phyloP scores from a whole-genome alignment of 2,329 filamentous ascomycete species.

The Ilyonectria mors-panacis region DNA sequence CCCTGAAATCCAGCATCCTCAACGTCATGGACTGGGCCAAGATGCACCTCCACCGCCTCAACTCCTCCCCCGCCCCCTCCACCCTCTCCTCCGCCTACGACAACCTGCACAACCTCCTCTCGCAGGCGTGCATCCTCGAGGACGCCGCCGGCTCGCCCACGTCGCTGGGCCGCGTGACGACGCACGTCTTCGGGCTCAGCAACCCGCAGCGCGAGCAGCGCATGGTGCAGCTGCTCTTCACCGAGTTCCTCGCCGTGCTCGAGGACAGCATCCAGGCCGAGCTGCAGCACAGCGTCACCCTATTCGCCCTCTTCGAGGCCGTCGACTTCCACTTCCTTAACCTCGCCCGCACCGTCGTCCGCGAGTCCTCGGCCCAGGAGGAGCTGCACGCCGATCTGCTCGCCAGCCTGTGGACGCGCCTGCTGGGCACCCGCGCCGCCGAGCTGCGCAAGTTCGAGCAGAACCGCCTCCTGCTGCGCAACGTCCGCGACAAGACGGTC shows the following conservation, averaged over 20 bases:
- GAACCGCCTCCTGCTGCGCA: conserved; percentile 84
- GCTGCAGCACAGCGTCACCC: conserved; percentile 81
- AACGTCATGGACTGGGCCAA: conserved; percentile 97
- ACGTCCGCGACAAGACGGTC: conserved; percentile 86
- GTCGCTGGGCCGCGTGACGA: conserved; percentile 77
- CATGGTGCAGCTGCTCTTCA: conserved; percentile 86
- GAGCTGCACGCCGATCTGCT: conserved; percentile 85
- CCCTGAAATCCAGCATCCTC: conserved; percentile 73
- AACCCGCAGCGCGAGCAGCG: conserved; percentile 84
- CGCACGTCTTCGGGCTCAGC: conserved; percentile 83
- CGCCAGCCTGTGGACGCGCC: conserved; percentile 86
- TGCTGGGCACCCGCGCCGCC: conserved; percentile 82
- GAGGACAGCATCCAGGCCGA: conserved; percentile 92
- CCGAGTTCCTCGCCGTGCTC: conserved; percentile 87
- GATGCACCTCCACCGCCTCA: conserved; percentile 82
- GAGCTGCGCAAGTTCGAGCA: conserved; percentile 92
- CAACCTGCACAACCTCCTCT: conserved; percentile 86
- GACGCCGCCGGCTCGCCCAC: conserved; percentile 72
- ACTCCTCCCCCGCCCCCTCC: conserved; percentile 70
- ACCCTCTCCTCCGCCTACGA: conserved; percentile 80
- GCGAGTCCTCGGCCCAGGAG: conserved; percentile 87
- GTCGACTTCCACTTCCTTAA: conserved; percentile 94
- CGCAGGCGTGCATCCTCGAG: conserved; percentile 73
- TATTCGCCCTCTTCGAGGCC: conserved; percentile 92
- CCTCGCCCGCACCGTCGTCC: conserved; percentile 86